A percentile compares a stretch with the other conserved stretches of the same genome.
These are phyloP conservation scores for Melampsora larici-populina DNA, from an alignment of 1,284 basidiomycete genomes.

Conservation along the genomic window DNA sequence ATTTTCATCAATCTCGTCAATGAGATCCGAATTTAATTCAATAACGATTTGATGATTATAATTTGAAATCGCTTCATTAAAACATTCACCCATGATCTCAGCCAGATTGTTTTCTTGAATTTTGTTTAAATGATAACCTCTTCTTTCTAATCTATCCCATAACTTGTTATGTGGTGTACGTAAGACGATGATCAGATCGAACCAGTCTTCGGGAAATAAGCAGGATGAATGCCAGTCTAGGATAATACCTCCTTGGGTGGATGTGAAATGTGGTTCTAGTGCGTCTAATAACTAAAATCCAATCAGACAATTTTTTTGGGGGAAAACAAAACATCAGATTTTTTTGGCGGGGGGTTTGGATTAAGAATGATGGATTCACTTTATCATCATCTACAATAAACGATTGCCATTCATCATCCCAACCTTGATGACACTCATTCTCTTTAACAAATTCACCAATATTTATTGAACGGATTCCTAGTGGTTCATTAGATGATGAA, in stretches of 20 bases:
- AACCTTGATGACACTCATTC: conserved; percentile 74
- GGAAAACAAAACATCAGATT: too few relatives aligned
- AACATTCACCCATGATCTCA: conserved; percentile 92
- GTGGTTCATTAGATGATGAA: conserved; percentile 5
- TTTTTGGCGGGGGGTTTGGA: neutral
- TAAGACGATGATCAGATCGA: conserved; percentile 92
- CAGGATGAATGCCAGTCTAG: conserved; percentile 98
- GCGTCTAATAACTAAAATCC: conserved; percentile 82
- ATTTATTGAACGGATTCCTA: conserved; percentile 71
- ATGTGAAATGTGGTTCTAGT: conserved; percentile 56
- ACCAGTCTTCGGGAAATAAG: conserved; percentile 91
- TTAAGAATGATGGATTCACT: conserved; percentile 56
- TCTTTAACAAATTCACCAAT: conserved; percentile 85
- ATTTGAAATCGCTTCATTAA: conserved; percentile 79
- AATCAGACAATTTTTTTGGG: too few relatives aligned
- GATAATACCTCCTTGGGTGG: conserved; percentile 70
- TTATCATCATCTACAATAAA: conserved; percentile 95
- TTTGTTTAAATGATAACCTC: conserved; percentile 84
- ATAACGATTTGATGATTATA: conserved; percentile 83
- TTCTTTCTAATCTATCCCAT: conserved; percentile 89
- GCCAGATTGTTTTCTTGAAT: conserved; percentile 98
- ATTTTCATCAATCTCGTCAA: conserved; percentile 80
- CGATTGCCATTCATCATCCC: conserved; percentile 88
- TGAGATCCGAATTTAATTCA: conserved; percentile 73
- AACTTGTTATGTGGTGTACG: conserved; percentile 80